Percentiles rank a stretch among this genome's conserved stretches.
Conservation (phyloP, 192 early-diverging fungal species). For the Coemansia sp. region DNA sequence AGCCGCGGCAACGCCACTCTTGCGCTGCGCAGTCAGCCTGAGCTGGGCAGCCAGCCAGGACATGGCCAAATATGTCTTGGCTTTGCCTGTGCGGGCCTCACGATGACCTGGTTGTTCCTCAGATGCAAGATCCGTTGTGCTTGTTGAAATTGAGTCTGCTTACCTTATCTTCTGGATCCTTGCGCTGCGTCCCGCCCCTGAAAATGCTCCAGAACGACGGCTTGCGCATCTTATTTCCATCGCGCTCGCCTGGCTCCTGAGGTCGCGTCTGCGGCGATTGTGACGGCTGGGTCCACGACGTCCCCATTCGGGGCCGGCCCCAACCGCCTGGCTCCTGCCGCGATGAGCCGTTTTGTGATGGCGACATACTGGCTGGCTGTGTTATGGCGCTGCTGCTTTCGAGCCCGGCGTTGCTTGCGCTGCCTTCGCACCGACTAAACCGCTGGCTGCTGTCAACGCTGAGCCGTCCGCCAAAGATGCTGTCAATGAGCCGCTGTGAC, state of each 20-base stretch:
- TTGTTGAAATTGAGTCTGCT: constrained; percentile 8
- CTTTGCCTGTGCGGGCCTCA: too few species aligned
- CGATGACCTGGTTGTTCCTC: too few species aligned
- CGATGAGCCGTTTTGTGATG: not conserved
- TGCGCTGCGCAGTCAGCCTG: not conserved
- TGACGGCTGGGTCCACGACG: constrained; percentile 11
- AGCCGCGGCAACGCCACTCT: constrained; percentile 3
- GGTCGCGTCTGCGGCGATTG: constrained; percentile 12
- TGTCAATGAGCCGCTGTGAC: constrained; percentile 46
- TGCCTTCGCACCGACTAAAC: constrained; percentile 18
- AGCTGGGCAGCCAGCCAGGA: too few species aligned
- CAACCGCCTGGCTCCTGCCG: not conserved
- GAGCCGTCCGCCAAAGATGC: constrained; percentile 47
- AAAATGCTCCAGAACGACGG: constrained; percentile 57
- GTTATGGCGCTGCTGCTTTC: not conserved
- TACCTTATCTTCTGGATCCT: constrained; percentile 53
- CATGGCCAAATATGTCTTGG: too few species aligned
- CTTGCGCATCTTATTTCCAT: constrained; percentile 56
- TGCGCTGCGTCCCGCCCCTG: constrained; percentile 41
- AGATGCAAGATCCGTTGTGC: too few species aligned
- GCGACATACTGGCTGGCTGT: not conserved
- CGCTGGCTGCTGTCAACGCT: constrained; percentile 36
- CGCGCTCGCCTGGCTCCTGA: constrained; percentile 38
- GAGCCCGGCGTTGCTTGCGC: constrained; percentile 7
- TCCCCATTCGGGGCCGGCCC: constrained; percentile 8